Base-by-base conservation (phyloP, 2,329 filamentous ascomycete species). In the Talaromyces sp. region DNA sequence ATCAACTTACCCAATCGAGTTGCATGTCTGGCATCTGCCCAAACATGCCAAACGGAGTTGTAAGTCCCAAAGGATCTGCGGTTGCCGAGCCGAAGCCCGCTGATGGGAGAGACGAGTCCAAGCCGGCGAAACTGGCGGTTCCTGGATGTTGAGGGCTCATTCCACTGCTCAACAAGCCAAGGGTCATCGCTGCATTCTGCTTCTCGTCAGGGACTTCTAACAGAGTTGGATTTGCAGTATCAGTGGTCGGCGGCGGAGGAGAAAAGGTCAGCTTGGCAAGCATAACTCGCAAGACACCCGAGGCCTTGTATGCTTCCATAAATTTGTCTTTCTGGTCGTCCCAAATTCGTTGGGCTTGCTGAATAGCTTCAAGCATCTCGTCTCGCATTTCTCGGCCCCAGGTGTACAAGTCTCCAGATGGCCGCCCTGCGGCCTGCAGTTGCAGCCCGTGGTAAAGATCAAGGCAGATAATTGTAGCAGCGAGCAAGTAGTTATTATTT, bases 271-370 rank as follows among this genome's bases (percentile, higher is more conserved):
- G 81, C 73, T 94, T 94, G 32, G 86, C 82, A 51, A 97, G 77
- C 84, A 97, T 92, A 56, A 97, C 86, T 24, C 86, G 87, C n/a
- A 97, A 79, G 26, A 93, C 83, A 48, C 85, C 86, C 46, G 86
- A 86, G 1, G 91, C 93, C 76, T 97, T 97, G 77, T 88, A 92
- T 0, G 92, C 91, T 66, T 97, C 93, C 77, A 97, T 88, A 0
- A 89, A 94, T 26, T 86, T 81, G 58, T 94, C 88, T 3, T 87
- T 84, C 11, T 92, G 80, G 10, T 85, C 85, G 54, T 88, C 87
- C 92, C 92, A 97, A 59, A 97, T 94, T 19, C 83, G 80, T 52
- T 85, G 83, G 9, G 89, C 89, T 19, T 82, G 83, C 69, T 92
- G 88, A 2, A 97, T 82, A 1, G 87, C 84, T 24, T 80, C 76